phyloP scores from a whole-genome alignment of 2,329 filamentous ascomycete species.

The Xylaria multiplex region DNA sequence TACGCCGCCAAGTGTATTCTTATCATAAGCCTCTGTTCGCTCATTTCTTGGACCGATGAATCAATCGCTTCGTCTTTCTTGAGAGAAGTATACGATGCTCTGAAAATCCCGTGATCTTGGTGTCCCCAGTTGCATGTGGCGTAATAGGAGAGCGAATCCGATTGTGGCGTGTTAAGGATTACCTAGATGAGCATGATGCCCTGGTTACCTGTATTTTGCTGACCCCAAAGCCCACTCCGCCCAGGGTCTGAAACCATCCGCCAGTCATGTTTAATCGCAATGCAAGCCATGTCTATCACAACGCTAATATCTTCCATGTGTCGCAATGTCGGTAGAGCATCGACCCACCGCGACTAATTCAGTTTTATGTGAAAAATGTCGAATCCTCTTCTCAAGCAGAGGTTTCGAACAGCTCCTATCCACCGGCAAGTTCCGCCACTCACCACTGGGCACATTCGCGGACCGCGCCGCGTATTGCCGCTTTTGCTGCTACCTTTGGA shows the following conservation, averaged over 20 bases:
- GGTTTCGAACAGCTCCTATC: slow-evolving; percentile 16
- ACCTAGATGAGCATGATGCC: too few relatives aligned
- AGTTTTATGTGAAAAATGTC: slow-evolving; percentile 2
- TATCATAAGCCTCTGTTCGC: not conserved
- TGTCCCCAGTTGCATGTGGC: not conserved
- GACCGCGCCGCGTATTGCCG: slow-evolving; percentile 1
- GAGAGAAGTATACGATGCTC: not conserved
- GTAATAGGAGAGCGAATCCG: not conserved
- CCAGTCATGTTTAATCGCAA: too few relatives aligned
- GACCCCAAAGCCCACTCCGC: too few relatives aligned
- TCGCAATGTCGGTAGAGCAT: too few relatives aligned
- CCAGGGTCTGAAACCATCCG: too few relatives aligned
- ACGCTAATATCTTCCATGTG: too few relatives aligned
- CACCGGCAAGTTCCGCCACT: slow-evolving; percentile 11
- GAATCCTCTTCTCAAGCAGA: slow-evolving; percentile 16
- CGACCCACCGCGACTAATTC: too few relatives aligned
- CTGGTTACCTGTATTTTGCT: too few relatives aligned
- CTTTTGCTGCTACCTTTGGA: slow-evolving; percentile 18
- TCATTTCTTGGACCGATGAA: too few relatives aligned
- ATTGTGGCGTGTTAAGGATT: too few relatives aligned
- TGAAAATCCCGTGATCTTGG: not conserved
- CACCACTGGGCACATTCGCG: slow-evolving; percentile 10
- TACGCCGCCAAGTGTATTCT: not conserved
- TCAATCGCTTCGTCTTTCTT: not conserved
- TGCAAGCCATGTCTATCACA: too few relatives aligned